These are phyloP conservation scores for Tylopilus intermedius DNA, from an alignment of 768 basidiomycete genomes.

Conservation along the genomic window DNA sequence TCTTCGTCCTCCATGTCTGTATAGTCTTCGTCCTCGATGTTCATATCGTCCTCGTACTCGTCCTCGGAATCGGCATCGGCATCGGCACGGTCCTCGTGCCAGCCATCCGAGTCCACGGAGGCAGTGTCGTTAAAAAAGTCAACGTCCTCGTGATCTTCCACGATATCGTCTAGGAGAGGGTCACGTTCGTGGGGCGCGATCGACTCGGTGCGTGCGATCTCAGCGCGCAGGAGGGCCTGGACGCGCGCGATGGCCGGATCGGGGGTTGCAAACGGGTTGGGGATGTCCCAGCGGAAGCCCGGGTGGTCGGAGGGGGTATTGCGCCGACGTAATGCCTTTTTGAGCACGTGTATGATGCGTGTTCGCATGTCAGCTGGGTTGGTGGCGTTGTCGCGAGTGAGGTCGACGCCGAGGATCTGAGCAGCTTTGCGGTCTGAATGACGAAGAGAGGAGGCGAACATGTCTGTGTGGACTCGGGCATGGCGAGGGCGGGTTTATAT, in stretches of 20 bases:
- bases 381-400: not conserved
- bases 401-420: not conserved
- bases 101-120: too few species aligned
- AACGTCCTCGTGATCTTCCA: not conserved
- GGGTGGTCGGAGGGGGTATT: too few species aligned
- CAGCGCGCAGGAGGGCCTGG: not conserved
- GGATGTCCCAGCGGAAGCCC: slow-evolving; percentile 13
- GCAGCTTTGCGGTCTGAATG: not conserved
- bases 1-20: not conserved
- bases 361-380: not conserved
- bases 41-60: not conserved
- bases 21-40: not conserved
- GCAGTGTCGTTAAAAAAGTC: not conserved
- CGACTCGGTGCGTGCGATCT: not conserved
- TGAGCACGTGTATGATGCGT: not conserved
- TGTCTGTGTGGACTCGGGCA: not conserved
- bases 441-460: not conserved
- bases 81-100: not conserved
- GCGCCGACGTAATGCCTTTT: not conserved
- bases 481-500: not conserved
- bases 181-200: not conserved
- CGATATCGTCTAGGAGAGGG: too few species aligned
- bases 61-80: not conserved
- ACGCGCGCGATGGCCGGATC: not conserved
- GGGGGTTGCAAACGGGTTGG: slow-evolving; percentile 8